These are phyloP conservation scores for Oxyria digyna DNA, from an alignment of 148 eudicot genomes.

Conservation along the genomic window DNA sequence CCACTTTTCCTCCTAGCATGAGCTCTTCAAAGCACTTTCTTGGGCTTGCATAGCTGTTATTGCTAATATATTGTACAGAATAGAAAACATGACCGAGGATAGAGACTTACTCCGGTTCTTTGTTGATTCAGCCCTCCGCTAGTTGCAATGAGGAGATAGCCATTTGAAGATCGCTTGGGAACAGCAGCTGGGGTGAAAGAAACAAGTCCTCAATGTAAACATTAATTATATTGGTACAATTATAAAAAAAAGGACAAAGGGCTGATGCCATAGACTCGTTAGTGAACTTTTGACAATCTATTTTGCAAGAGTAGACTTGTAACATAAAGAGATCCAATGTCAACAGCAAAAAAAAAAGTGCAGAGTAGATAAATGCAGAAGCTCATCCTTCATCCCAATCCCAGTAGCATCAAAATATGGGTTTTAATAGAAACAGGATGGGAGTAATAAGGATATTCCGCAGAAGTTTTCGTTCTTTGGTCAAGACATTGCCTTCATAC, in stretches of 20 bases:
- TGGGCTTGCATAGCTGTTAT: background rate
- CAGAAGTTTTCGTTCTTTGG: background rate
- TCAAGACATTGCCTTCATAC: conserved; percentile 3
- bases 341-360: background rate
- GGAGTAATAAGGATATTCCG: background rate
- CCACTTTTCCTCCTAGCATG: background rate
- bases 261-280: background rate
- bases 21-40: conserved; percentile 1
- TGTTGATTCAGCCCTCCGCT: conserved; percentile 98
- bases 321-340: background rate
- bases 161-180: conserved; percentile 57
- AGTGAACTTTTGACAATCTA: background rate
- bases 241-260: background rate
- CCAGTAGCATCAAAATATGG: background rate
- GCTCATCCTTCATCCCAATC: background rate
- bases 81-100: conserved; percentile 8
- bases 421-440: background rate
- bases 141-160: conserved; percentile 86
- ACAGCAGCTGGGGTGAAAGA: conserved; percentile 44
- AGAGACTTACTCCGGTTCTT: conserved; percentile 77
- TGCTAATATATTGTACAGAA: background rate
- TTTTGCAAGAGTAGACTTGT: background rate
- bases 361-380: background rate
- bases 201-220: background rate
- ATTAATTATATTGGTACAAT: background rate